Evolutionary conservation across 345 rosid species (phyloP), one percentile per base, ranked within the genome.

Genomic region (sweet orange (Citrus sinensis)): DNA sequence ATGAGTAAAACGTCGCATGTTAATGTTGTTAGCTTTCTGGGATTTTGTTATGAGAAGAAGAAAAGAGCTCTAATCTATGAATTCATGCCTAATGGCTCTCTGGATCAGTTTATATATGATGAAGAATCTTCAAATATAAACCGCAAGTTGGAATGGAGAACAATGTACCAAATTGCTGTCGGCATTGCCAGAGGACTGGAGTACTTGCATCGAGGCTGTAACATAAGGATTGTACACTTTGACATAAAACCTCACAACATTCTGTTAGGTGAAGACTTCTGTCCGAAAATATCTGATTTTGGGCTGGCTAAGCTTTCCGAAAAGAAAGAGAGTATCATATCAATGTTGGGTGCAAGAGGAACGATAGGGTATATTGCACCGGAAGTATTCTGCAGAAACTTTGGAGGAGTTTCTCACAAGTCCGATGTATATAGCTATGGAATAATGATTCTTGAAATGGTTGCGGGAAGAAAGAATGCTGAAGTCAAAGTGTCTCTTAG

Each of bases 181-280:
- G 90, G 89, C 0, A 72, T 89, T 24, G 90, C 88, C 49, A 81
- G 85, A 74, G 90, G 92, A 60, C 76, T 87, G n/a, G 88, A 87
- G 72, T 86, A 89, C 66, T 81, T 87, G 32, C 92, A 88, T 64
- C 8, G 79, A 10, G 92, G 91, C 9, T 89, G 91, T 81, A 86
- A 59, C 73, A 82, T 86, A 20, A 86, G 83, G 71, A 89, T 89
- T n/a, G 49, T 87, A 32, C 89, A 87, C 75, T 84, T 89, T 7
- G 89, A 87, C 30, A 86, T 85, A 9, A 87, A 89, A 40, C 90
- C 90, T 11, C 84, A 86, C 0, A 89, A 86, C 61, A 78, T 87
- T 29, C 78, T 89, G 2, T 78, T 85, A 1, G 87, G 88, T 63
- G 67, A 83, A 2, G 55, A 81, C 10, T 77, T 86, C 14, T 55